Evolutionary conservation across 148 eudicot species (phyloP).

Genomic region (Fagopyrum esculentum): DNA sequence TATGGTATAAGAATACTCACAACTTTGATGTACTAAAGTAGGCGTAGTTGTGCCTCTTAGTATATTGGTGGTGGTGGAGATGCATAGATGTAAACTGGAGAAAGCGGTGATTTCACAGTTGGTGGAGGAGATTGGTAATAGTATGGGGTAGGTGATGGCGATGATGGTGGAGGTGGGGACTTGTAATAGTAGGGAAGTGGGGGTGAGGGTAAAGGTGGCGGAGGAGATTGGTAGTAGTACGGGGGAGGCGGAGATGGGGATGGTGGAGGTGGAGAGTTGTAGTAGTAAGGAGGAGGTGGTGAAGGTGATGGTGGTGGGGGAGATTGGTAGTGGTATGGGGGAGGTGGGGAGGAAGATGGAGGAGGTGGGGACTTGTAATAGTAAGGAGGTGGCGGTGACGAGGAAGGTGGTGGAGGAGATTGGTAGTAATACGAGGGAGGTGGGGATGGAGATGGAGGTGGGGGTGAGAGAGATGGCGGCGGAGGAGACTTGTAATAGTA

Average conservation of each 20-base stretch:
- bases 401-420: slow-evolving; percentile 25
- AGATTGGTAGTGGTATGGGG: slow-evolving; percentile 15
- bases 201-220: slow-evolving; percentile 12
- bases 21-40: background rate
- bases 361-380: slow-evolving; percentile 24
- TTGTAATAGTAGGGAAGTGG: slow-evolving; percentile 30
- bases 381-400: background rate
- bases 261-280: slow-evolving; percentile 34
- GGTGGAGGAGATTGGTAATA: slow-evolving; percentile 33
- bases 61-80: slow-evolving; percentile 47
- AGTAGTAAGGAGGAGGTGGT: slow-evolving; percentile 27
- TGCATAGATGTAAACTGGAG: slow-evolving; percentile 28
- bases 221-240: slow-evolving; percentile 14
- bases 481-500: slow-evolving; percentile 23
- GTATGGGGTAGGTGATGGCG: slow-evolving; percentile 21
- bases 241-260: background rate
- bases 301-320: slow-evolving; percentile 10
- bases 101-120: slow-evolving; percentile 31
- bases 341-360: slow-evolving; percentile 9
- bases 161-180: slow-evolving; percentile 28
- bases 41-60: slow-evolving; percentile 16
- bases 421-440: background rate
- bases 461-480: slow-evolving; percentile 11
- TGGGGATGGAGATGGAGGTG: slow-evolving; percentile 16
- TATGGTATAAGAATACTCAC: slow-evolving; percentile 9